Percentiles rank a stretch among this genome's conserved stretches.
Conservation (phyloP, 2,329 filamentous ascomycete genomes). For the Trichoderma sp. region DNA sequence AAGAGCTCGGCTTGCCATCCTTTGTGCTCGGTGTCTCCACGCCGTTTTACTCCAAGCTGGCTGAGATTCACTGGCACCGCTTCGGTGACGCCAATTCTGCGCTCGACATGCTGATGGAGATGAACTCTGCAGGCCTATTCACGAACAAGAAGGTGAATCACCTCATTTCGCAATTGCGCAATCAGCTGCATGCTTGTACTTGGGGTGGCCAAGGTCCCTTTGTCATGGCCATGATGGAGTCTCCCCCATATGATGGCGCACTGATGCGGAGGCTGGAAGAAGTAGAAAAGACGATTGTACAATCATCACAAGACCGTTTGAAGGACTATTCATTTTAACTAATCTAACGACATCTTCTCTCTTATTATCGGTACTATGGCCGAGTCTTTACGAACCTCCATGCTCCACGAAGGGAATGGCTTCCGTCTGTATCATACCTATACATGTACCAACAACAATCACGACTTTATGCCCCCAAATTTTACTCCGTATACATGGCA, state of each 20-base stretch:
- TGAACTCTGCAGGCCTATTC: conserved; percentile 60
- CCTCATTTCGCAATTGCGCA: conserved; percentile 32
- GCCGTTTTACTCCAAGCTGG: conserved; percentile 65
- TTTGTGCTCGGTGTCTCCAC: conserved; percentile 71
- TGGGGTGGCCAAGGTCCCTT: conserved; percentile 39
- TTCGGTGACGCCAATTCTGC: conserved; percentile 57
- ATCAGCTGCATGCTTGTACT: conserved; percentile 35
- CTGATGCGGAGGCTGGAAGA: conserved; percentile 30
- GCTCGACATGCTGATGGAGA: conserved; percentile 59
- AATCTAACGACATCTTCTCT: background rate
- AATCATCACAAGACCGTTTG: conserved; percentile 19
- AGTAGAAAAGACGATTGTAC: conserved; percentile 23
- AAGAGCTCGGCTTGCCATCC: conserved; percentile 63
- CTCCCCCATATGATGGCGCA: conserved; percentile 34
- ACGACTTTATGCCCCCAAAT: background rate
- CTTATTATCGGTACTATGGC: background rate
- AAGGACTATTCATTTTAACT: conserved; percentile 6
- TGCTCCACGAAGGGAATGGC: background rate
- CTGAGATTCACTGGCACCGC: conserved; percentile 59
- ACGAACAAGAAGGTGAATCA: conserved; percentile 43
- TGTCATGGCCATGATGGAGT: conserved; percentile 39
- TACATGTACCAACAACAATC: background rate
- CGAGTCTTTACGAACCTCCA: background rate
- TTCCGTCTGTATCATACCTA: background rate
- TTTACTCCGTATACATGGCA: background rate